Base-by-base conservation (phyloP, 305 asterid species). In the Ruellia speciosa region DNA sequence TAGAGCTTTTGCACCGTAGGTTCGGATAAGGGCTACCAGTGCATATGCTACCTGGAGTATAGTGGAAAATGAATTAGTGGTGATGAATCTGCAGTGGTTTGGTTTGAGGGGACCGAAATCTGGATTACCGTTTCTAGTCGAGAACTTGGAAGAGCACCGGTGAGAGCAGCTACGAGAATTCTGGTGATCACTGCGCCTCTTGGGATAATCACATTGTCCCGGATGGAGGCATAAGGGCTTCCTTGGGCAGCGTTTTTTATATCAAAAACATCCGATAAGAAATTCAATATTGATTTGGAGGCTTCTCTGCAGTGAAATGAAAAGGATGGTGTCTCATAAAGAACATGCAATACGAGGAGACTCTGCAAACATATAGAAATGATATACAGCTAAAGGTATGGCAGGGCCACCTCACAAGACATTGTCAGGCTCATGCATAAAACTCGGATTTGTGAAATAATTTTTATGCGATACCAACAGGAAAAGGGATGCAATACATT, bases 121-220 rank as follows among this genome's bases (percentile, higher is more conserved):
- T 13, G 40, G 60, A 16, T 60, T 68, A 92, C 97, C 83, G 94
- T 84, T 75, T 93, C 97, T 56, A 88, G 63, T 64, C 96, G 82
- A 3, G 99, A 88, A 70, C 78, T 84, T 58, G 99, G 97, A 65
- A 93, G 97, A 49, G 96, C 99, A 61, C 99, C 97, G 0, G 97
- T 79, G 50, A 88, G 75, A 68, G 94, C 86, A 68, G 95, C 97
- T 51, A 93, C 63, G 53, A 92, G 83, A 67, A 88, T 81, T 75
- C 97, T 74, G 74, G 95, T 71, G 74, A 93, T 74, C 46, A 60
- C 76, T 19, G 82, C 62, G 37, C 99, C 99, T 47, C 97, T 77
- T 8, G 97, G 99, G 68, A 86, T 61, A 56, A 93, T 72, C 47
- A 93, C 86, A 13, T 66, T 81, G 72, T 93, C 96, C 70, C 97